Evolutionary conservation across 805 yeast species (phyloP), one percentile per base, ranked within the genome.

Genomic region (Brettanomyces nanus): DNA sequence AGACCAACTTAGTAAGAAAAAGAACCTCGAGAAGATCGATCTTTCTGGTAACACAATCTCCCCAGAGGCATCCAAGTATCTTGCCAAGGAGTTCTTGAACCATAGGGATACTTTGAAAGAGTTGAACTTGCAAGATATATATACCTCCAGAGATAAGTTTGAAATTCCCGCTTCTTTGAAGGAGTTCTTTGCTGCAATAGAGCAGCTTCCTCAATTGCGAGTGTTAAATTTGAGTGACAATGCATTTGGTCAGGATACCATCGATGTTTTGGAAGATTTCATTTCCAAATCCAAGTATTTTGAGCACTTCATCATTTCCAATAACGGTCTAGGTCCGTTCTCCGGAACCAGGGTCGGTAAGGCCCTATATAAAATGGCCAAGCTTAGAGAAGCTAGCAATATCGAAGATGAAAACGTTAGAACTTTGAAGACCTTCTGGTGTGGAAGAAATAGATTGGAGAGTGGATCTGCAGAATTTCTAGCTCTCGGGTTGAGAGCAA

Each of bases 311-410:
- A 79, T 85, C 47, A 68, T 92, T 45, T 81, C 96, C 33, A 92
- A 92, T 63, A 92, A 92, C 59, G 99, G 99, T 39, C 81, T 92
- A 77, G 99, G 99, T 26, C 99, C 99, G 19, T 83, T 83, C 58
- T 95, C 97, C 1, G 98, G 99, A 51, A 81, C 90, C 40, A 75
- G 95, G 58, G 84, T 92, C 44, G 99, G 97, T 43, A 77, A 77
- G 51, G 85, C 95, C 4, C 72, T 92, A 33, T 85, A 68, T 63
- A 70, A 73, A 48, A 71, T 90, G 36, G 80, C 78, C 40, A 87
- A 87, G 62, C 58, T 66, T 45, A 41, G 51, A 32, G 44, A 44
- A 26, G 15, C 32, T 17, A 21, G 23, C 4, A 59, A 59, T 35
- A 56, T 59, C n/a, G 51, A 56, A 22, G 38, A 46, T 19, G 39